A percentile compares a stretch with the other conserved stretches of the same genome.
These are phyloP conservation scores for Primulina tabacum DNA, from an alignment of 257 asterid species.

Conservation along the genomic window DNA sequence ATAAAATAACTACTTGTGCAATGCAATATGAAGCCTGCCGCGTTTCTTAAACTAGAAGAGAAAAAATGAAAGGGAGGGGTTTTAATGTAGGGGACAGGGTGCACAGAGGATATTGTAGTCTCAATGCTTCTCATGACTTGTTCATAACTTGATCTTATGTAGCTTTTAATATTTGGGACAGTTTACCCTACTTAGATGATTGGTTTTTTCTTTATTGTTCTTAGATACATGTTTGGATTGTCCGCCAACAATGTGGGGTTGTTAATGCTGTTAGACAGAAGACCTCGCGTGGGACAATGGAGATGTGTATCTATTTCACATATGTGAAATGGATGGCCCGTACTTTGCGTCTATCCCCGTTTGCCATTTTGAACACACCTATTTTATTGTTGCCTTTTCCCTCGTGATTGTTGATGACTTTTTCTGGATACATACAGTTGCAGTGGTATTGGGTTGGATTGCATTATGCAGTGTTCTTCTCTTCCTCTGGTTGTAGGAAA, in stretches of 20 bases:
- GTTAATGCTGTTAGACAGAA: constrained; percentile 68
- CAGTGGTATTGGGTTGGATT: background rate
- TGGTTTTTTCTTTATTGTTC: background rate
- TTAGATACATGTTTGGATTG: constrained; percentile 76
- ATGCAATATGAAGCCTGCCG: background rate
- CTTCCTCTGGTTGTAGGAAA: background rate
- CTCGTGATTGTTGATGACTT: background rate
- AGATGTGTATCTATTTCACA: constrained; percentile 50
- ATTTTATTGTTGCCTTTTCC: too few relatives aligned
- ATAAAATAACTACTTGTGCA: background rate
- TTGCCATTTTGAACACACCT: background rate
- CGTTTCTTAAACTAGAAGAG: background rate
- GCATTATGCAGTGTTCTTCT: background rate
- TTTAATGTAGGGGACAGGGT: background rate
- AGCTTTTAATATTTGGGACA: background rate
- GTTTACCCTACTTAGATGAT: background rate
- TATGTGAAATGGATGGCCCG: constrained; percentile 23
- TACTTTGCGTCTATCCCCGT: constrained; percentile 2
- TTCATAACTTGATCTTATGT: background rate
- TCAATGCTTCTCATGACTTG: background rate
- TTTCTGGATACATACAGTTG: background rate
- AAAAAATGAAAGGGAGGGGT: background rate
- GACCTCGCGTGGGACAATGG: constrained; percentile 64
- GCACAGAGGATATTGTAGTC: background rate
- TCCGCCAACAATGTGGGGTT: constrained; percentile 67